Conservation (phyloP, 441 rosid species). For the Corymbia citriodora region DNA sequence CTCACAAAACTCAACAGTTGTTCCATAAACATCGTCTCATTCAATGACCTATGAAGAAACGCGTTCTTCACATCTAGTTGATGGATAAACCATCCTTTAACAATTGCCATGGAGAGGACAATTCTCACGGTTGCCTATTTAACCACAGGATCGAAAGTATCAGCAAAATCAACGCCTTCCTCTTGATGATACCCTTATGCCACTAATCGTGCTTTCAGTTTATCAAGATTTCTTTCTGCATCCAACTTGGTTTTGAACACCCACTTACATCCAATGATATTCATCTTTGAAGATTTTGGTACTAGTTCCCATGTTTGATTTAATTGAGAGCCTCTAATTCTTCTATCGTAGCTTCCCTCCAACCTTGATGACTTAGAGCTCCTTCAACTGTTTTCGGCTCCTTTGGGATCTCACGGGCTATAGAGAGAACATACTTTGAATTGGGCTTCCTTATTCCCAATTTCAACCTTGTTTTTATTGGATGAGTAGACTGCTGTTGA, state of each 20-base stretch:
- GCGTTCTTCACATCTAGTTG: background rate
- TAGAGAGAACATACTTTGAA: rapidly evolving
- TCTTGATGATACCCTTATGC: background rate
- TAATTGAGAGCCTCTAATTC: background rate
- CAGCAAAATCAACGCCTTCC: rapidly evolving
- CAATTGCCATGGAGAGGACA: background rate
- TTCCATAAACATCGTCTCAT: background rate
- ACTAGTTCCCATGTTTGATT: background rate
- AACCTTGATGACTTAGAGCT: background rate
- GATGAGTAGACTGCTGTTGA: background rate
- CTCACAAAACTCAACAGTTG: background rate
- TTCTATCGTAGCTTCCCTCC: background rate
- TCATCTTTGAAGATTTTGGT: background rate
- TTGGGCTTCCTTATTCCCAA: rapidly evolving
- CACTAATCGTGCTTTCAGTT: background rate
- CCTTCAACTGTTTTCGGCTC: rapidly evolving
- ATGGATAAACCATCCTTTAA: background rate
- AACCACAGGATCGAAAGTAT: background rate
- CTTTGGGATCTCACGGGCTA: background rate
- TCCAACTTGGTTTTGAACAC: background rate
- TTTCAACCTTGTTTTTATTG: background rate
- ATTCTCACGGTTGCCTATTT: background rate
- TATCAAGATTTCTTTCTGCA: background rate
- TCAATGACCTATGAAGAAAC: background rate
- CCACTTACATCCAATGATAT: rapidly evolving